phyloP scores from a whole-genome alignment of 2,329 filamentous ascomycete genomes.

The Diaporthe sp. region DNA sequence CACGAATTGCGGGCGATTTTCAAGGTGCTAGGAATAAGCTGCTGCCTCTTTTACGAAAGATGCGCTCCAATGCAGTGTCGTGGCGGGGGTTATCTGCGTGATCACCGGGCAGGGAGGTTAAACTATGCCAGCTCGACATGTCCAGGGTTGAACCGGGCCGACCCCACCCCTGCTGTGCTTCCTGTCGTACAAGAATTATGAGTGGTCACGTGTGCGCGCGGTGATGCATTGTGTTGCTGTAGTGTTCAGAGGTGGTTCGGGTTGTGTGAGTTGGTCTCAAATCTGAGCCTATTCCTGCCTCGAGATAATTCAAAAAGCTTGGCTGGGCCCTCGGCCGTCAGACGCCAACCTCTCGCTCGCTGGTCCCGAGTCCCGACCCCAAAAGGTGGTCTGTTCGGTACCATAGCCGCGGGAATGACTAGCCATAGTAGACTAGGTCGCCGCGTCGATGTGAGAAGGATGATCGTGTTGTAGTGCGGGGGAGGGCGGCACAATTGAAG shows the following conservation, averaged over 20 bases:
- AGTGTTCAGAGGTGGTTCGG: conserved; percentile 28
- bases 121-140: neutral
- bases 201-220: conserved; percentile 31
- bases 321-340: conserved; percentile 17
- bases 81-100: conserved; percentile 6
- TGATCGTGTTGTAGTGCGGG: conserved; percentile 30
- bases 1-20: neutral
- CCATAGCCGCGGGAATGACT: conserved; percentile 23
- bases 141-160: conserved; percentile 19
- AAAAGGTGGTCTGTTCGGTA: conserved; percentile 26
- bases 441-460: conserved; percentile 23
- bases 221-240: conserved; percentile 33
- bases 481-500: conserved; percentile 22
- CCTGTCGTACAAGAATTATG: conserved; percentile 16
- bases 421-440: conserved; percentile 23
- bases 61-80: conserved; percentile 24
- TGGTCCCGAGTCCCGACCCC: conserved; percentile 23
- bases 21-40: neutral
- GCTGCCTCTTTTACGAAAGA: neutral
- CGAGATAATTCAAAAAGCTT: conserved; percentile 24
- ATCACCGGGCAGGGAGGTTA: neutral
- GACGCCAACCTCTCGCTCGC: conserved; percentile 20
- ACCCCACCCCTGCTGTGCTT: conserved; percentile 2
- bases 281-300: conserved; percentile 28
- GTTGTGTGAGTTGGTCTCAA: conserved; percentile 24